These are phyloP conservation scores for Claviceps purpurea DNA, from an alignment of 2,329 filamentous ascomycete species.

Conservation along the genomic window DNA sequence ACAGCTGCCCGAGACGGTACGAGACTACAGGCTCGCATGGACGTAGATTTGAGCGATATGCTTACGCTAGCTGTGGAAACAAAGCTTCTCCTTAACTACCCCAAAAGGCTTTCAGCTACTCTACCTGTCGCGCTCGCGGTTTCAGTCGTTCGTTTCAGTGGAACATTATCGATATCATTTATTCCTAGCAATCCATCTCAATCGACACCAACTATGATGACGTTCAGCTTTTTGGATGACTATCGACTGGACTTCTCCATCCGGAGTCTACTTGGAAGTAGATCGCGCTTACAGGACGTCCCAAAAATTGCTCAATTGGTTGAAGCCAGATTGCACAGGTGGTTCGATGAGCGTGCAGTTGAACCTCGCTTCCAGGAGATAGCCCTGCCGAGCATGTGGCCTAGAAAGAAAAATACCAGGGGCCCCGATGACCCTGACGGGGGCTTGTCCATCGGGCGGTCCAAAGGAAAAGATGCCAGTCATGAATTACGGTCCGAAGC, in stretches of 20 bases:
- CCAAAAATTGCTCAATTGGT: constrained; percentile 80
- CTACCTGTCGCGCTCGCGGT: constrained; percentile 86
- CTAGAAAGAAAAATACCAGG: constrained; percentile 68
- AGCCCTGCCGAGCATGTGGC: constrained; percentile 70
- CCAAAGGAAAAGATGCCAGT: constrained; percentile 39
- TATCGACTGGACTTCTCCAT: constrained; percentile 76
- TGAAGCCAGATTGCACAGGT: constrained; percentile 65
- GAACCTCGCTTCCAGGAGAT: constrained; percentile 83
- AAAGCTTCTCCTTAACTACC: constrained; percentile 87
- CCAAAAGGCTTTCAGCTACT: constrained; percentile 75
- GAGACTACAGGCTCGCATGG: constrained; percentile 84
- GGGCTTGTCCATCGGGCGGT: constrained; percentile 34
- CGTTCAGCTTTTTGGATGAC: constrained; percentile 86
- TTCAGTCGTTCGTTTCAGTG: constrained; percentile 85
- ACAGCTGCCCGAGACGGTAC: constrained; percentile 49
- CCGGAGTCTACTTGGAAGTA: constrained; percentile 63
- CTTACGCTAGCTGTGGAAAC: constrained; percentile 92
- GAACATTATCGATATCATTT: constrained; percentile 85
- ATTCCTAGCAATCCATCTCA: constrained; percentile 61
- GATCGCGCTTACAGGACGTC: constrained; percentile 71
- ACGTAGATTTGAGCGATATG: constrained; percentile 91
- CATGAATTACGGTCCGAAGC: constrained; percentile 39
- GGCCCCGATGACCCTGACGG: constrained; percentile 50
- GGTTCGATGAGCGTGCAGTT: constrained; percentile 79
- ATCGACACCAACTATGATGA: constrained; percentile 71